These are phyloP conservation scores for Scenedesmus sp. DNA, from an alignment of 163 green algal genomes.

Conservation along the genomic window DNA sequence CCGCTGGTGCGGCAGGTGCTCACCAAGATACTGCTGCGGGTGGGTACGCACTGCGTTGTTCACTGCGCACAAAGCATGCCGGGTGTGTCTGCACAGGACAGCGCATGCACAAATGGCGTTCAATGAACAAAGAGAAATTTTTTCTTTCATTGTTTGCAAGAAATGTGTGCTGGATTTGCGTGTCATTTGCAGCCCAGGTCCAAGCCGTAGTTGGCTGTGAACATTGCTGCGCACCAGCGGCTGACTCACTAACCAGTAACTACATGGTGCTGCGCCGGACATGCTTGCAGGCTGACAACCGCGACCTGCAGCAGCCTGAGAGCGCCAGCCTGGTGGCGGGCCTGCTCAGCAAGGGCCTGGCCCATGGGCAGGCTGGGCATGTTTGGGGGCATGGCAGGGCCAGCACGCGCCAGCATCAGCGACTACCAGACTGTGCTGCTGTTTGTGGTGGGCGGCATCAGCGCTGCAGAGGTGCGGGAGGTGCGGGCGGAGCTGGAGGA, in stretches of 20 bases:
- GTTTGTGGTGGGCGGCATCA: conserved; percentile 85
- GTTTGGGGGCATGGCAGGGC: conserved; percentile 31
- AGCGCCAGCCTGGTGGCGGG: conserved; percentile 47
- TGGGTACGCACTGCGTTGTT: not conserved
- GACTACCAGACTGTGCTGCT: conserved; percentile 73
- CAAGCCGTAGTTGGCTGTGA: no score
- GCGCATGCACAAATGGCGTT: no score
- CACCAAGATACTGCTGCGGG: conserved; percentile 53
- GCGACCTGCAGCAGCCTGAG: conserved; percentile 39
- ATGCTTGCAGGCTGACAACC: conserved; percentile 46
- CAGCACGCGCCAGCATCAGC: conserved; percentile 19
- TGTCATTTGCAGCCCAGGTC: no score
- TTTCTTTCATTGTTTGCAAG: no score
- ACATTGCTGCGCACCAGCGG: no score
- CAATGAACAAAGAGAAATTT: no score
- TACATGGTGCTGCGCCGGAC: not conserved
- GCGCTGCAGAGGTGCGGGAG: conserved; percentile 55
- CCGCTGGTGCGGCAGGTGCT: conserved; percentile 53
- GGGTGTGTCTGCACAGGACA: no score
- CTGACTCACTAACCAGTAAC: no score
- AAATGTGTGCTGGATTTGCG: no score
- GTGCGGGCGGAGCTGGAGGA: conserved; percentile 58
- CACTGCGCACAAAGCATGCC: not conserved
- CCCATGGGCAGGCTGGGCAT: conserved; percentile 66
- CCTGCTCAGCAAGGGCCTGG: conserved; percentile 72